Base-by-base conservation (phyloP, 768 basidiomycete genomes). In the Leccinum pellstonianum region DNA sequence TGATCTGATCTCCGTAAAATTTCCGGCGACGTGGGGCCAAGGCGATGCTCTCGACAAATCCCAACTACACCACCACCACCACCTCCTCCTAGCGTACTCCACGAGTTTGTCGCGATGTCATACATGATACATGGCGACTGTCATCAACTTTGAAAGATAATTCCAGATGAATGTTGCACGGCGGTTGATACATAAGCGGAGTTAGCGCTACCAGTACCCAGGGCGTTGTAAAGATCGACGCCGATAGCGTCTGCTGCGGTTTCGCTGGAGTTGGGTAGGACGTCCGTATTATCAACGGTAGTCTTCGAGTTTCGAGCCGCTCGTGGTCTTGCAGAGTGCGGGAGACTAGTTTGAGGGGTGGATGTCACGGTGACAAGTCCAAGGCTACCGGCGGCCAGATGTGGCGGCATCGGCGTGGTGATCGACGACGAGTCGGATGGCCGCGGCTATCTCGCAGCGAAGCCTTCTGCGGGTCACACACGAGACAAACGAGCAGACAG, bases 1-100 rank as follows among this genome's bases (percentile, higher is more conserved):
- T 21, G 74, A 71, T 10, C 77, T 62, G 7, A 82, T 62, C 63
- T 76, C 71, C 2, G 87, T 86, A 73, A 96, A 96, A 70, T 86
- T 90, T 14, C 95, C 95, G 1, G 83, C 82, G 3, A 91, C 81
- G 46, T 86, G 79, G 11, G 19, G 74, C 69, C 29, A 86, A 62
- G 21, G 76, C 76, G 21, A 99, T 76, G 35, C 79, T 81, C 5
- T 80, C 76, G 17, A 98, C 93, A 3, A 67, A 27, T 64, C 1
- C 94, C 94, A 58, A 95, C 79, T 9, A 96, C 78, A 41, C 95
- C 95, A 57, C 82, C 87, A 27, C 25, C 25, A 27, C 25, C 25
- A 1, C 25, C 25, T 27, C 25, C 25, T 7, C 77, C 83, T 3
- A 97, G 75, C 1, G 88, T 58, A 14, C 73, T 74, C 95, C 95